Base-by-base conservation (phyloP, 2,329 filamentous ascomycete genomes). In the Botrytis pseudocinerea region DNA sequence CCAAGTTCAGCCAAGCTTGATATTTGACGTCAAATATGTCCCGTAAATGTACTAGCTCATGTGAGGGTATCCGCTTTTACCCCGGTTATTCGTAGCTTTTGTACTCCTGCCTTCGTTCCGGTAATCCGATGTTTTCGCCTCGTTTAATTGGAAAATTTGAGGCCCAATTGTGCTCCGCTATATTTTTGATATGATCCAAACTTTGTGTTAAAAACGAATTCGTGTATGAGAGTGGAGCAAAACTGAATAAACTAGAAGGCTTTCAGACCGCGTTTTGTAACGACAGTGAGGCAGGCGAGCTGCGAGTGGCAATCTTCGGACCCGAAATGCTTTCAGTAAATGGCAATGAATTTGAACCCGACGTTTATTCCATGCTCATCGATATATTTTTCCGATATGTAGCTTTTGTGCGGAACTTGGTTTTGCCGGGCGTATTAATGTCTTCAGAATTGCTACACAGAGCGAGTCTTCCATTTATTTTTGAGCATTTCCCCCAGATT, bases 1-100 rank as follows among this genome's bases (percentile, higher is more conserved):
- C 51, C n/a, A 57, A 28, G 16, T 28, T 57, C n/a, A 57, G 51
- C 32, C n/a, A 57, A 57, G n/a, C 51, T 57, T 57, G 51, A 57
- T 57, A 57, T 57, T 57, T 57, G 51, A 57, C 51, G 51, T 57
- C 51, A 57, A 57, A 57, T 28, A 28, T 57, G n/a, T 28, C n/a
- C 51, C 51, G n/a, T 28, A 57, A 54, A 57, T 57, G 51, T 46
- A 46, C 42, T 44, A 46, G 42, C 18, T 42, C 42, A 25, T 14
- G 42, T 5, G 1, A n/a, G 25, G 4, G 28, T n/a, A 38, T 38
- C 44, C 63, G 44, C 28, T 51, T 65, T 65, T 65, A n/a, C 28
- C 44, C 44, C 20, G 1, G 25, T 38, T 25, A 51, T 48, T 42
- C 63, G 18, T 38, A 46, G 20, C 16, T 25, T 48, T 48, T 16